Base-by-base conservation (phyloP, 2,329 filamentous ascomycete species). In the Tolypocladium capitatum region DNA sequence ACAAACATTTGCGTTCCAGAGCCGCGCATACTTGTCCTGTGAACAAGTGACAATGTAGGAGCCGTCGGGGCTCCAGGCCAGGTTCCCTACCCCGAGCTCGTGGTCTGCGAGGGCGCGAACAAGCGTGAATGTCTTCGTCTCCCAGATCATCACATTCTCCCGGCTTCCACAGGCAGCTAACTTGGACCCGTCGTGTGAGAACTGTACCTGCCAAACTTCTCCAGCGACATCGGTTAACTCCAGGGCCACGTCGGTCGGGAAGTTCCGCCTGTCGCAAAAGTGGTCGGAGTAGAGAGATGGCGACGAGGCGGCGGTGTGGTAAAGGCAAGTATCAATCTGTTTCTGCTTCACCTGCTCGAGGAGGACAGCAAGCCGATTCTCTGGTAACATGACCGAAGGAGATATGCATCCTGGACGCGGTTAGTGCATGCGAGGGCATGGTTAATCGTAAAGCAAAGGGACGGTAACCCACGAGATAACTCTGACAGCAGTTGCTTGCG, bases 371-470 rank as follows among this genome's bases (percentile, higher is more conserved):
- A 98, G 72, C 7, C 92, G 83, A 63, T 92, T 86, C 60, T 95
- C 87, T 1, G 92, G 92, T 47, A 98, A 84, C 90, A 98, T 97
- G 41, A 95, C 86, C 4, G 89, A 92, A 0, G 92, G 91, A 1
- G 92, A 95, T 63, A 98, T 94, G 48, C 81, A 95, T 71, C 76
- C 86, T 91, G 56, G 40, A 43, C 31, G 40, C 35, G 48, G 38
- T 68, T 47, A 63, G 50, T 46, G 46, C 20, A 45, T 47, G n/a
- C 48, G 7, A 2, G 53, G 48, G 13, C 7, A 45, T 41, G 14
- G 1, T 30, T 11, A 30, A 21, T 8, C 7, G 6, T 11, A 21
- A 7, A 16, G 6, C 9, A 21, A 7, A 16, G 14, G 30, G 20
- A 11, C 31, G 24, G 41, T 45, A 38, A 20, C 40, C 67, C 70